These are phyloP conservation scores for Xylaria palmicola DNA, from an alignment of 495 filamentous ascomycete genomes.

Conservation along the genomic window DNA sequence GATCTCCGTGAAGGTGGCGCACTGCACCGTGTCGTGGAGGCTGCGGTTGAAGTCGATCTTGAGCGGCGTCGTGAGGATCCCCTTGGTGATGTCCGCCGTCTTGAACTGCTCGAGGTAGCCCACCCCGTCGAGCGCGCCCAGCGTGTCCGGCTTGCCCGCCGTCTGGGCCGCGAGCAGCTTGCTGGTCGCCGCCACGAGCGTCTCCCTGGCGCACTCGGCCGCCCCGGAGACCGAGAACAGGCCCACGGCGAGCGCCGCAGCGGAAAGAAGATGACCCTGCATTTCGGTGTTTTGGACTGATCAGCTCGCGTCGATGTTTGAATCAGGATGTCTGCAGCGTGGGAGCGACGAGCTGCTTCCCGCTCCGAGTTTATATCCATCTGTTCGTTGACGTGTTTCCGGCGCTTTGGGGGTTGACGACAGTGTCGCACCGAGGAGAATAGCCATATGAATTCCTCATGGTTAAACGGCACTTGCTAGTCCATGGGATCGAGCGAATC, in stretches of 20 bases:
- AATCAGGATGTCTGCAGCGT: neutral
- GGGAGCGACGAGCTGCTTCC: neutral
- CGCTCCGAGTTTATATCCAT: neutral
- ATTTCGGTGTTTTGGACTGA: conserved; percentile 17
- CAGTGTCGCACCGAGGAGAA: conserved; percentile 30
- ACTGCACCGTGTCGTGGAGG: conserved; percentile 47
- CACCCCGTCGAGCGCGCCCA: conserved; percentile 29
- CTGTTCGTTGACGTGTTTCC: conserved; percentile 28
- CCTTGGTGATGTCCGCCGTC: conserved; percentile 32
- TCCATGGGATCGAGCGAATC: neutral
- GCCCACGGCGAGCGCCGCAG: conserved; percentile 19
- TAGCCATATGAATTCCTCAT: conserved; percentile 34
- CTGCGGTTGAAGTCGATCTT: conserved; percentile 49
- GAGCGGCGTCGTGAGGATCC: conserved; percentile 43
- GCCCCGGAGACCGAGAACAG: conserved; percentile 20
- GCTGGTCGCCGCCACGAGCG: conserved; percentile 41
- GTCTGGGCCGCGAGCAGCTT: conserved; percentile 46
- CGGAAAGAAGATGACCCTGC: conserved; percentile 23
- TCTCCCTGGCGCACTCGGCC: conserved; percentile 39
- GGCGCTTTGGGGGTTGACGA: conserved; percentile 22
- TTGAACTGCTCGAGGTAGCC: conserved; percentile 46
- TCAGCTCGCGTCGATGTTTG: neutral
- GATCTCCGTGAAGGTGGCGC: conserved; percentile 54
- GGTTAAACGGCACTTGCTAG: conserved; percentile 32
- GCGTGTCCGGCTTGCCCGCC: conserved; percentile 32